Evolutionary conservation across 225 moss, liverwort and hornwort species (phyloP).

Genomic region (Physcomitrellopsis africana): DNA sequence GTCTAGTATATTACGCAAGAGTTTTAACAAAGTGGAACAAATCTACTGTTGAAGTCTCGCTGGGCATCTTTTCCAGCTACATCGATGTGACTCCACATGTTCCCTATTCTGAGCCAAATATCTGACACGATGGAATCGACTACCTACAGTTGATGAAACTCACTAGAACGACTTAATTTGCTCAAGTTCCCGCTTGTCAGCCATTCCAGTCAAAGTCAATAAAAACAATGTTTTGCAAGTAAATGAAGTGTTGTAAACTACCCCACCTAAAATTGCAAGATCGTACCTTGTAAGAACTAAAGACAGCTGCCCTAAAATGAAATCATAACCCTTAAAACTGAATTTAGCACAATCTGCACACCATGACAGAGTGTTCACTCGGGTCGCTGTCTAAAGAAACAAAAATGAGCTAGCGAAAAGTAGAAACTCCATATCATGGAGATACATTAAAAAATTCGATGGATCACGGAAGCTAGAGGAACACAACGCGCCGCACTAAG

Average conservation of each 20-base stretch:
- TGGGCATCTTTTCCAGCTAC: too few relatives aligned
- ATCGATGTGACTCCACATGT: too few relatives aligned
- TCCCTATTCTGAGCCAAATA: neutral
- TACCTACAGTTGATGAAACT: neutral
- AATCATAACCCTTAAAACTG: neutral
- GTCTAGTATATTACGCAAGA: too few relatives aligned
- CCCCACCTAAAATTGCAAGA: conserved; percentile 8
- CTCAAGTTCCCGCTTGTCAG: neutral
- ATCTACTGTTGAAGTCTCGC: too few relatives aligned
- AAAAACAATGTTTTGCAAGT: neutral
- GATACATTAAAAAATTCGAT: neutral
- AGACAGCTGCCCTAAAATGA: neutral
- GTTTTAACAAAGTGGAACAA: too few relatives aligned
- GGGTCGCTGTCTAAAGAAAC: neutral
- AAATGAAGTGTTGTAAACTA: conserved; percentile 4
- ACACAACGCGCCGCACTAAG: neutral
- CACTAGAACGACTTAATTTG: neutral
- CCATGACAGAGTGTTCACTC: neutral
- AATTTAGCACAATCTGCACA: neutral
- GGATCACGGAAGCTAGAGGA: neutral
- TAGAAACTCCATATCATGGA: neutral
- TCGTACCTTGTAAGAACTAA: conserved; percentile 16
- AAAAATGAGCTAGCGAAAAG: neutral
- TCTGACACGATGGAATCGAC: neutral
- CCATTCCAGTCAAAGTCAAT: neutral